A percentile compares a stretch with the other conserved stretches of the same genome.
Conservation (phyloP, 495 filamentous ascomycete genomes). For the Podospora pseudopauciseta region DNA sequence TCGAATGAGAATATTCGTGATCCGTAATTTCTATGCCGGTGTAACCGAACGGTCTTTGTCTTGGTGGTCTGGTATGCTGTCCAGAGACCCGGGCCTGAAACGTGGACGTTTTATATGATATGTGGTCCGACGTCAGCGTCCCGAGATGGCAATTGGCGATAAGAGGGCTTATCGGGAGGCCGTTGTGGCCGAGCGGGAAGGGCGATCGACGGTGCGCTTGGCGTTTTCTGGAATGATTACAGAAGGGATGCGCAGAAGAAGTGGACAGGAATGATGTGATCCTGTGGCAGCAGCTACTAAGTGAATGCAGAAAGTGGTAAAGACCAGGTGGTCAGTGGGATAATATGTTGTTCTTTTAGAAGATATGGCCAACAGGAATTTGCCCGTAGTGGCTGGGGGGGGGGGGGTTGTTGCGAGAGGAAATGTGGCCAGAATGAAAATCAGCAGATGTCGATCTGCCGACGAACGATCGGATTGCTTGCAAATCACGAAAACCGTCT, state of each 20-base stretch:
- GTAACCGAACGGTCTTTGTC: conserved; percentile 1
- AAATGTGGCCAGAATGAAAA: conserved; percentile 33
- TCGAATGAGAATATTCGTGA: background rate
- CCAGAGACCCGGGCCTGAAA: conserved; percentile 23
- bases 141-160: conserved; percentile 18
- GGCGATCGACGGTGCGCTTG: conserved; percentile 9
- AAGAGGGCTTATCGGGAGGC: conserved; percentile 12
- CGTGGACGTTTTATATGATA: conserved; percentile 4
- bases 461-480: conserved; percentile 27
- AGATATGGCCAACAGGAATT: background rate
- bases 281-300: background rate
- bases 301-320: background rate
- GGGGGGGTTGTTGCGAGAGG: conserved; percentile 11
- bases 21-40: background rate
- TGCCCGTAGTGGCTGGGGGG: background rate
- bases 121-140: conserved; percentile 14
- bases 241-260: background rate
- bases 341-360: background rate
- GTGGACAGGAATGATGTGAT: background rate
- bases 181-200: background rate
- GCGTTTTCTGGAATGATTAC: conserved; percentile 17
- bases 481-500: conserved; percentile 16
- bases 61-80: background rate
- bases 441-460: conserved; percentile 32
- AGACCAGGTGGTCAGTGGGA: background rate